These are phyloP conservation scores for Haematococcus sp. DNA, from an alignment of 139 green algal genomes.

Conservation along the genomic window DNA sequence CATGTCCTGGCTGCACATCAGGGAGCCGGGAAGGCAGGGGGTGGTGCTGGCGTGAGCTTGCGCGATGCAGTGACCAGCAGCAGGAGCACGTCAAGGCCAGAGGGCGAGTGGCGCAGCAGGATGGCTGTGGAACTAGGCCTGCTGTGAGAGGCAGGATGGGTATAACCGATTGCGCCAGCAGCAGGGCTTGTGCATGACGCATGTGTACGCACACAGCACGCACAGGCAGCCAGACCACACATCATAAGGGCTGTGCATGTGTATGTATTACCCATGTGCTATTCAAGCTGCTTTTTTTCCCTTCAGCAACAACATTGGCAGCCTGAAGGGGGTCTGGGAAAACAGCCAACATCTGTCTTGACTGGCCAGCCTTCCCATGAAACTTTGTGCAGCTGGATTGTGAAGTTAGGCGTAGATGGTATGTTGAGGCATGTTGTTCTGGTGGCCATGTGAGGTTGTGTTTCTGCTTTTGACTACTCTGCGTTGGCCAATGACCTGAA, in stretches of 20 bases:
- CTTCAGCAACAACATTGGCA: conserved; percentile 3
- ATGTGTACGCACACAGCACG: neutral
- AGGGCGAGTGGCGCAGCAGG: neutral
- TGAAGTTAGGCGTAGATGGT: no score
- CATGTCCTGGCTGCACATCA: conserved; percentile 7
- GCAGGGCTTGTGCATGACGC: neutral
- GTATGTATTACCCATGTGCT: neutral
- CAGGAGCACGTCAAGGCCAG: neutral
- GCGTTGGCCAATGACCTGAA: no score
- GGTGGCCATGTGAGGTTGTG: no score
- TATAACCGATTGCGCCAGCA: no score
- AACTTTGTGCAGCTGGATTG: no score
- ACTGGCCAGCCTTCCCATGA: no score
- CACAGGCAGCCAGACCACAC: neutral
- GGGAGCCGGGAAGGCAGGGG: neutral
- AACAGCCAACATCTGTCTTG: no score
- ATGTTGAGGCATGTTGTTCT: no score
- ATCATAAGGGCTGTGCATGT: neutral
- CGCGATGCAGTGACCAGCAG: neutral
- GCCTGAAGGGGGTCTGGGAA: no score
- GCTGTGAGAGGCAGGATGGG: no score
- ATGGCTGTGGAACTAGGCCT: conserved; percentile 3
- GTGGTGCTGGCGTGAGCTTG: neutral
- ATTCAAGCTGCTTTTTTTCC: neutral
- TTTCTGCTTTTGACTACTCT: no score